phyloP scores from a whole-genome alignment of 2,329 filamentous ascomycete genomes.

The Aspergillus sp. region DNA sequence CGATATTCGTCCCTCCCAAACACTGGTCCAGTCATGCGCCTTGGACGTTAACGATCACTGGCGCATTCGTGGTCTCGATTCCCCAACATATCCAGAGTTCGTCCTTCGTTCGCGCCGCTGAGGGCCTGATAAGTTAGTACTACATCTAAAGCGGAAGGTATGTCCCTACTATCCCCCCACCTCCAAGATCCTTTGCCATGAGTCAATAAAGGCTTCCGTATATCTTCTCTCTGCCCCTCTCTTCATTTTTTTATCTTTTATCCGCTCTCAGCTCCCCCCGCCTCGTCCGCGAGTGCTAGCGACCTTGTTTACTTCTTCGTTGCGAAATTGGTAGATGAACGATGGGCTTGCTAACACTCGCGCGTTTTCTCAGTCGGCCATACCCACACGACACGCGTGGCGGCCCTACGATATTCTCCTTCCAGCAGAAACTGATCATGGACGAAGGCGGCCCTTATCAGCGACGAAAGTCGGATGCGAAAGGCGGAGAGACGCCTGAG shows the following conservation, averaged over 20 bases:
- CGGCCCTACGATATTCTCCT: constrained; percentile 38
- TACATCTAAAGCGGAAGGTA: constrained; percentile 2
- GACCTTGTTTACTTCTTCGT: background rate
- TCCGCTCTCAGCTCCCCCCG: background rate
- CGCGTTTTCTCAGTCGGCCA: constrained; percentile 38
- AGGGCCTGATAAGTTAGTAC: constrained; percentile 6
- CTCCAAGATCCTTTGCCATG: background rate
- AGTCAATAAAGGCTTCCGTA: constrained; percentile 10
- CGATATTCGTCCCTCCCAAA: background rate
- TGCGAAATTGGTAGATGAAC: constrained; percentile 4
- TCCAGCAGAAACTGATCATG: constrained; percentile 39
- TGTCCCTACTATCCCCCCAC: constrained; percentile 5
- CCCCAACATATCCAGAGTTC: constrained; percentile 3
- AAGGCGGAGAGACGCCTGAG: constrained; percentile 21
- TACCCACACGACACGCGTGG: constrained; percentile 30
- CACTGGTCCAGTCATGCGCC: constrained; percentile 19
- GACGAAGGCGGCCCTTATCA: constrained; percentile 25
- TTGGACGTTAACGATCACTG: constrained; percentile 20
- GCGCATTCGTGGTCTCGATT: constrained; percentile 11
- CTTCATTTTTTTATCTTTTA: background rate
- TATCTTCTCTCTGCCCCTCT: background rate
- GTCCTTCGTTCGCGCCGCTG: background rate
- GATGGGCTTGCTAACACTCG: constrained; percentile 41
- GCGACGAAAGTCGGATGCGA: constrained; percentile 24
- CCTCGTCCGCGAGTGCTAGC: background rate